phyloP scores from a whole-genome alignment of 106 monocot genomes.

The Posidonia australis region DNA sequence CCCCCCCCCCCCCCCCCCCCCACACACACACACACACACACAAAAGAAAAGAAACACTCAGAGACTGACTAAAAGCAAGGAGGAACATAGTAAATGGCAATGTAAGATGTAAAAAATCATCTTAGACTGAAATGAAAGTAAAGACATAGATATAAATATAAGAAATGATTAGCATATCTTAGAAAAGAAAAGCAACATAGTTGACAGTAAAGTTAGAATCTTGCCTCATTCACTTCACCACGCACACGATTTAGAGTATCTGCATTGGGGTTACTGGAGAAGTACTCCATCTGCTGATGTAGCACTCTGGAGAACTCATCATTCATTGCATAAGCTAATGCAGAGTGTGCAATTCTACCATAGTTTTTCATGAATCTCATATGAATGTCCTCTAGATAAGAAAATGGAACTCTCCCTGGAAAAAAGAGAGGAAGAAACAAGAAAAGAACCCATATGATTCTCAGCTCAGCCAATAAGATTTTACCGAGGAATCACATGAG shows the following conservation, averaged over 20 bases:
- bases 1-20: too few species aligned
- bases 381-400: constrained; percentile 91
- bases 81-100: too few species aligned
- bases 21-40: too few species aligned
- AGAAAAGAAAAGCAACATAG: not conserved
- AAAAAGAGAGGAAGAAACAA: constrained; percentile 1
- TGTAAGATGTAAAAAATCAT: too few species aligned
- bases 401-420: constrained; percentile 87
- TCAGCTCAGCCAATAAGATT: too few species aligned
- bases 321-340: constrained; percentile 96
- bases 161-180: not conserved
- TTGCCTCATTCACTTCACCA: constrained; percentile 87
- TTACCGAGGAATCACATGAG: not conserved
- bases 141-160: not conserved
- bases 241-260: constrained; percentile 83
- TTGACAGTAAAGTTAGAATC: not conserved
- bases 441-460: not conserved
- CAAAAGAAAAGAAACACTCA: too few species aligned
- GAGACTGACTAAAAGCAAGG: too few species aligned
- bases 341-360: constrained; percentile 68
- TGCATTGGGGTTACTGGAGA: constrained; percentile 70
- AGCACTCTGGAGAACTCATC: constrained; percentile 96
- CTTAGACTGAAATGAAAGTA: not conserved
- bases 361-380: constrained; percentile 99
- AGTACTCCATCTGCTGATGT: constrained; percentile 98